Base-by-base conservation (phyloP, 257 asterid species). In the Penstemon barbatus region DNA sequence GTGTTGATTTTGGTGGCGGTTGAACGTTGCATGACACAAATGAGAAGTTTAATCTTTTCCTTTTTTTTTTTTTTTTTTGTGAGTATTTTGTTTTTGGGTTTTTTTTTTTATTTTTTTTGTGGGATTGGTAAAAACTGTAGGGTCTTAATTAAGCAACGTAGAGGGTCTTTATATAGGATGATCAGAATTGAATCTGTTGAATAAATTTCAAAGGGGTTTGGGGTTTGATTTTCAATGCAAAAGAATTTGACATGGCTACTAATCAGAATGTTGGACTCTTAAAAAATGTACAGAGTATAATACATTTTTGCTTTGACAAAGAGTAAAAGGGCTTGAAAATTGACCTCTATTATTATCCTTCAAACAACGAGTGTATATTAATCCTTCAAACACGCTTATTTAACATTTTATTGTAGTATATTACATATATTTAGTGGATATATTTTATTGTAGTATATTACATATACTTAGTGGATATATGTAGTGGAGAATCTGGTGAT, bases 311-410 rank as follows among this genome's bases (percentile, higher is more conserved):
- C n/a, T 75, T 80, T 78, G 86, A 73, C 76, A 68, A 63, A 38
- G 85, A 75, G 87, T 80, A 85, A 85, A 72, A 71, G 63, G 25
- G 15, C 84, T 86, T 85, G 90, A 87, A 85, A 41, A 46, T 82
- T 81, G 79, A 84, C 89, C 33, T 25, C 33, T 79, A 63, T 76
- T 63, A 0, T n/a, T 62, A 61, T 44, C 1, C 49, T 36, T 10
- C 36, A 6, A 40, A 7, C 5, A 11, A 13, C 15, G 39, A 45
- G 68, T 19, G 79, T 74, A 13, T 39, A 25, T 53, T 79, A 75
- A 80, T 80, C 94, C 91, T 87, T 90, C 91, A 80, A 86, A 83
- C 83, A 88, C 86, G 89, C 46, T 79, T 64, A 36, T 44, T 57
- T 7, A 6, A 6, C n/a, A 10, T 68, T 61, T 52, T 41, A 3